Evolutionary conservation across 306 rosid species (phyloP).

Genomic region (Rubus idaeus): DNA sequence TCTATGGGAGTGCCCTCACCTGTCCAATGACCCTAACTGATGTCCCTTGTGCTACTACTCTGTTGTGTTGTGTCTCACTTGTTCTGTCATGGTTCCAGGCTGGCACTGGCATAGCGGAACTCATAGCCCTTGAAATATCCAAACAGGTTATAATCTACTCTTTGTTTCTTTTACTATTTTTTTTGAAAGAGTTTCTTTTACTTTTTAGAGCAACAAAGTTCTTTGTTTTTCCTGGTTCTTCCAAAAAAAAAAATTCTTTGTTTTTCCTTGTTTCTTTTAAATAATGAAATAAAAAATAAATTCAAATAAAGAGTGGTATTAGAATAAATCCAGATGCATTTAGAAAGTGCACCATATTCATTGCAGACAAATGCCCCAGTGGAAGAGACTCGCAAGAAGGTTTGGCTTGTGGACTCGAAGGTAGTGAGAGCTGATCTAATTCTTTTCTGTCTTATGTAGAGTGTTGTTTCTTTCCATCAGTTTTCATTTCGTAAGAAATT

Average conservation of each 20-base stretch:
- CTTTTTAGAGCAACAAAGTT: background rate
- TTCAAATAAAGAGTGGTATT: background rate
- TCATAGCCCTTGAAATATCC: conserved; percentile 92
- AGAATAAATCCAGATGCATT: background rate
- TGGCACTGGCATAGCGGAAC: conserved; percentile 98
- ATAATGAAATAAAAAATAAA: too few species aligned
- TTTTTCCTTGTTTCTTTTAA: background rate
- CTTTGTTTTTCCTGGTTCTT: background rate
- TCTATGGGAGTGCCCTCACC: background rate
- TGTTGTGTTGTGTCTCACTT: conserved; percentile 27
- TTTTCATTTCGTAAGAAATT: conserved; percentile 21
- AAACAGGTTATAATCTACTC: conserved; percentile 58
- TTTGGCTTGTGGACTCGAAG: conserved; percentile 97
- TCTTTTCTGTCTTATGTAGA: conserved; percentile 14
- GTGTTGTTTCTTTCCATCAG: conserved; percentile 22
- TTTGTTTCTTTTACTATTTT: background rate
- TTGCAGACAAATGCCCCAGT: conserved; percentile 74
- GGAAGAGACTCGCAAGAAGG: conserved; percentile 77
- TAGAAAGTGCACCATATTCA: conserved; percentile 14
- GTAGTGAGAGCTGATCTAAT: conserved; percentile 34
- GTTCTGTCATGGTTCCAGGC: conserved; percentile 68
- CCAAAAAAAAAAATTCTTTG: too few species aligned
- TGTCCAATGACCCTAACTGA: background rate
- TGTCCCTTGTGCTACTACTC: background rate
- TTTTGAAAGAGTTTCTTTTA: too few species aligned